Evolutionary conservation across 73 alveolate species (phyloP), one percentile per base, ranked within the genome.

Genomic region (Symbiodinium pilosum): DNA sequence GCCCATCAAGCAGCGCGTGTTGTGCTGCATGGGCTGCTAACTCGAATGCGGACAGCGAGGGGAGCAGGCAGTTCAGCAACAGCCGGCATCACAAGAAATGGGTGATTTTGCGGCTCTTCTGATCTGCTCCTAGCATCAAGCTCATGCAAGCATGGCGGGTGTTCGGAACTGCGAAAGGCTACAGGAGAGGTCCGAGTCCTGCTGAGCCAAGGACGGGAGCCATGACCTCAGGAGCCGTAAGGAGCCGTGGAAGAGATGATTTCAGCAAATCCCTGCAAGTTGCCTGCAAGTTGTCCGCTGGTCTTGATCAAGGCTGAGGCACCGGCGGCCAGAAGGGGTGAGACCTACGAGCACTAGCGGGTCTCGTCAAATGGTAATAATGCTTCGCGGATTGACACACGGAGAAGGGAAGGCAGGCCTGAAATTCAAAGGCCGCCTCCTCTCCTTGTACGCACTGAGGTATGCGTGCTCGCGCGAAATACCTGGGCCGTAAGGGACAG

Each of bases 381-480:
- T 64, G 12, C 34, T 8, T 24, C 30, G 30, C 18, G 81, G 41
- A 3, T 24, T 64, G 24, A 11, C 81, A 64, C 20, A 28, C 0
- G 38, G 30, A 47, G 14, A 12, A 36, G 42, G 92, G 32, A 20
- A 84, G 93, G 73, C 54, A 18, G 40, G 64, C 96, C 88, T 42
- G 77, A 16, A 91, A 43, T 39, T 91, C 96, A 36, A 91, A 91
- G 77, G 96, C 96, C 30, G 88, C 39, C 7, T 42, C 77, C 51
- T 91, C 75, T 12, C 96, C 96, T 52, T 91, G 75, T n/a, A 91
- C 77, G 28, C 96, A 91, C 52, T 91, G 96, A 26, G 96, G 96
- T 44, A 69, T 87, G 42, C 75, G 39, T 28, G 77, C 96, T 7
- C 96, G 96, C 12, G 96, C 86, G 16, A 91, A 91, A 83, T 91